These are phyloP conservation scores for Gentiana macrophylla DNA, from an alignment of 257 asterid species.

Conservation along the genomic window DNA sequence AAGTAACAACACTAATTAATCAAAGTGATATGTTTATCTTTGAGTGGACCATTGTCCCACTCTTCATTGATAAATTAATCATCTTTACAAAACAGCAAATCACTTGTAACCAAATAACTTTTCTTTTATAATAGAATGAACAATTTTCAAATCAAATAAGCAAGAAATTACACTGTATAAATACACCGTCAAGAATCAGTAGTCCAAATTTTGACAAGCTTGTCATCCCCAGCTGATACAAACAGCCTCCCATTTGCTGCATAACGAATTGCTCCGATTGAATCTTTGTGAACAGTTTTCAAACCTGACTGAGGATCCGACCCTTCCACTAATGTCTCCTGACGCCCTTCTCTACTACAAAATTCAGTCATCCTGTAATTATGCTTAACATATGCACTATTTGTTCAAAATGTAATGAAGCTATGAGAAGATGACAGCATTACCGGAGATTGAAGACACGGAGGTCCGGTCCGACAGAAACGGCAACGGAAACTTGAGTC, in stretches of 20 bases:
- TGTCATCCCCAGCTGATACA: slow-evolving; percentile 92
- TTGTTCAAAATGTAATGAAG: not conserved
- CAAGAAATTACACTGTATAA: slow-evolving; percentile 49
- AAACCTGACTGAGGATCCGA: slow-evolving; percentile 24
- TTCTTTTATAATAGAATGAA: no score
- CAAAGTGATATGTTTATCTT: no score
- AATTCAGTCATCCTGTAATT: not conserved
- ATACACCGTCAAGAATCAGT: slow-evolving; percentile 70
- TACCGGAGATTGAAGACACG: slow-evolving; percentile 70
- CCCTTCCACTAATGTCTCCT: slow-evolving; percentile 36
- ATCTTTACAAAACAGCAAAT: no score
- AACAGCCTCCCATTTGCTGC: slow-evolving; percentile 62
- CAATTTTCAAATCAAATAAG: no score
- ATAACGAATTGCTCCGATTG: slow-evolving; percentile 69
- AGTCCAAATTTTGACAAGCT: slow-evolving; percentile 76
- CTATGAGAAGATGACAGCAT: slow-evolving; percentile 6
- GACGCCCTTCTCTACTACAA: slow-evolving; percentile 36
- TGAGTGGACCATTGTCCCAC: no score
- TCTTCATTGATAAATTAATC: no score
- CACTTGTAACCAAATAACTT: no score
- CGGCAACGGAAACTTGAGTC: slow-evolving; percentile 40
- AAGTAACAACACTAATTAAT: not conserved
- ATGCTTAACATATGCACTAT: not conserved
- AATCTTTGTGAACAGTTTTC: slow-evolving; percentile 35
- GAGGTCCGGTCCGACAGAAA: slow-evolving; percentile 63